Evolutionary conservation across 148 eudicot genomes (phyloP), one percentile per base, ranked within the genome.

Genomic region (Persicaria tinctoria): DNA sequence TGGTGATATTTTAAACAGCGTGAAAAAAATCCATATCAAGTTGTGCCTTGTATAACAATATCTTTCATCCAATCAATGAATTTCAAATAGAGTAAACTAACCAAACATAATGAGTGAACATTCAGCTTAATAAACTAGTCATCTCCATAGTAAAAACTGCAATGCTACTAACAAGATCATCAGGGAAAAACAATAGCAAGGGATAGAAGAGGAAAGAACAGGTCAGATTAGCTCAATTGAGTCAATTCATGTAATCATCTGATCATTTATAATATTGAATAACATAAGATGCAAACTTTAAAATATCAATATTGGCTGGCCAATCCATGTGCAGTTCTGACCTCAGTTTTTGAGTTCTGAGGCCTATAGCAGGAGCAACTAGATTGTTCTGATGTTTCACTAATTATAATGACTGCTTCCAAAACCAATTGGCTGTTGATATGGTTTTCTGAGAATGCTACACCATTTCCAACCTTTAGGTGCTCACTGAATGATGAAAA

Each of bases 401-500:
- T 92, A 75, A 89, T 85, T 17, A 95, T 77, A 46, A 92, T 80
- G 41, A 90, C 94, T 48, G 83, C 96, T 84, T 95, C 99, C 77
- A 86, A 81, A 51, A 82, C 66, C 73, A 82, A 72, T 51, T 73
- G 79, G 70, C 71, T 81, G 68, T 72, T 78, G 71, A 72, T 85
- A 27, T 60, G 81, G 72, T 82, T 85, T 72, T 83, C 83, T 55
- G 73, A 47, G 77, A 82, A 75, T 68, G 97, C 89, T 73, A 78
- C 76, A 68, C 94, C 99, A 76, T 78, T 83, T 46, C 96, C 96
- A 73, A 84, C 77, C 85, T 92, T 92, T 68, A 89, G 74, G 80
- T 84, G 78, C 73, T 83, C 82, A 51, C 97, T 91, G 75, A 66
- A 76, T 18, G 8, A 53, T 50, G 46, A 77, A 46, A 73, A 46